A percentile compares a stretch with the other conserved stretches of the same genome.
These are phyloP conservation scores for Pleoardoris graminearum DNA, from an alignment of 2,329 filamentous ascomycete species.

Conservation along the genomic window DNA sequence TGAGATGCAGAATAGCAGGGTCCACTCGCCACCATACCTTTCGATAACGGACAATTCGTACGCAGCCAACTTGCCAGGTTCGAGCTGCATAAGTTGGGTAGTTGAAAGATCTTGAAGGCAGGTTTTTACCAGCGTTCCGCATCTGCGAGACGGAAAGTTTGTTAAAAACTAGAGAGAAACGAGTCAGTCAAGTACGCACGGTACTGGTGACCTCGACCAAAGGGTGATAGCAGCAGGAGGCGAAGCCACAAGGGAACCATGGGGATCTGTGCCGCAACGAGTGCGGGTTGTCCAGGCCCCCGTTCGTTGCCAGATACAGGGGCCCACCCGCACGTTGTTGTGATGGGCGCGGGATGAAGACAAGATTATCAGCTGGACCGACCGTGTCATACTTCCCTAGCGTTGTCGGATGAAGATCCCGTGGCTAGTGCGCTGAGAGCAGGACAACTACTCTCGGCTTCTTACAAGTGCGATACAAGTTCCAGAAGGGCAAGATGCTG, in stretches of 20 bases:
- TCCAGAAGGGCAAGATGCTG: conserved; percentile 22
- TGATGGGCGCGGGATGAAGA: conserved; percentile 19
- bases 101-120: conserved; percentile 11
- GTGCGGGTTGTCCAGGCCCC: conserved; percentile 19
- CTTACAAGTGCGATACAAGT: conserved; percentile 20
- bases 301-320: conserved; percentile 18
- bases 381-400: conserved; percentile 25
- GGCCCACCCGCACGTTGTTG: conserved; percentile 25
- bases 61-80: conserved; percentile 23
- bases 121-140: neutral
- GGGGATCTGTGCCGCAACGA: neutral
- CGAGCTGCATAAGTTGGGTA: conserved; percentile 8
- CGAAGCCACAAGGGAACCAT: conserved; percentile 1
- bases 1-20: conserved; percentile 28
- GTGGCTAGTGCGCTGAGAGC: conserved; percentile 19
- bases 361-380: conserved; percentile 22
- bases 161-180: neutral
- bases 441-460: conserved; percentile 17
- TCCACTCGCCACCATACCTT: conserved; percentile 33
- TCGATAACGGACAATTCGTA: conserved; percentile 25
- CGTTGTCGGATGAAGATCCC: conserved; percentile 37
- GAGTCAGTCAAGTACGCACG: neutral
- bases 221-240: neutral
- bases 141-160: neutral
- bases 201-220: neutral